Conservation (phyloP, 352 stramenopile genomes). For the Globisporangium cystogenes region DNA sequence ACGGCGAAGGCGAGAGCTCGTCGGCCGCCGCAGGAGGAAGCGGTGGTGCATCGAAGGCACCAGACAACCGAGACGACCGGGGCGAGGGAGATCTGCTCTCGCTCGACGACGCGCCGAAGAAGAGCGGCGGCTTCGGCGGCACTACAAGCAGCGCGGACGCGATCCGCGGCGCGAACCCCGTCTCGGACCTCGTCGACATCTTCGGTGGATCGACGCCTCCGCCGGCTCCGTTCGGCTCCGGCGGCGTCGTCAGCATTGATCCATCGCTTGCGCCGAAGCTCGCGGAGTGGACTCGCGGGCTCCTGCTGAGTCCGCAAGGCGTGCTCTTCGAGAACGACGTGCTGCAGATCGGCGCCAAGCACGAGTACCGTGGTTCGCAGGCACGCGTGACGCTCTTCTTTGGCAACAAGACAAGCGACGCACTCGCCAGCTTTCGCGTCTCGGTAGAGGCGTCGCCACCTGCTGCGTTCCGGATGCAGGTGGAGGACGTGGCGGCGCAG, state of each 20-base stretch:
- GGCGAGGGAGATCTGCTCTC: slow-evolving; percentile 45
- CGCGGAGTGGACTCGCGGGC: slow-evolving; percentile 73
- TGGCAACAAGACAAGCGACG: slow-evolving; percentile 87
- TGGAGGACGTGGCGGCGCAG: slow-evolving; percentile 60
- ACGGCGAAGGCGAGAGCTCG: no score
- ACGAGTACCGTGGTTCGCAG: slow-evolving; percentile 93
- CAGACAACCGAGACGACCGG: slow-evolving; percentile 1
- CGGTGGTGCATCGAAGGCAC: no score
- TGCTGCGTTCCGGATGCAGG: slow-evolving; percentile 49
- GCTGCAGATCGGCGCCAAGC: slow-evolving; percentile 94
- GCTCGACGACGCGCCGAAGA: slow-evolving; percentile 32
- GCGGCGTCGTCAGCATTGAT: slow-evolving; percentile 32
- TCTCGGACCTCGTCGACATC: slow-evolving; percentile 47
- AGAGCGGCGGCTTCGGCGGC: slow-evolving; percentile 12
- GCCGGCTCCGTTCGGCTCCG: neutral
- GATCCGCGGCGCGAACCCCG: slow-evolving; percentile 45
- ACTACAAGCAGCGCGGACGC: slow-evolving; percentile 16
- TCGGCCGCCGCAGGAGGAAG: no score
- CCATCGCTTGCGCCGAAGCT: slow-evolving; percentile 36
- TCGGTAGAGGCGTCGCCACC: slow-evolving; percentile 38
- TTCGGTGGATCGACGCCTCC: slow-evolving; percentile 24
- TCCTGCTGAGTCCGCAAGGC: slow-evolving; percentile 89
- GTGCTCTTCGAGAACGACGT: slow-evolving; percentile 90
- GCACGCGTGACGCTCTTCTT: slow-evolving; percentile 95
- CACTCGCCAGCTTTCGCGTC: slow-evolving; percentile 82